phyloP scores from a whole-genome alignment of 768 basidiomycete genomes.

The Mycena capillaripes region DNA sequence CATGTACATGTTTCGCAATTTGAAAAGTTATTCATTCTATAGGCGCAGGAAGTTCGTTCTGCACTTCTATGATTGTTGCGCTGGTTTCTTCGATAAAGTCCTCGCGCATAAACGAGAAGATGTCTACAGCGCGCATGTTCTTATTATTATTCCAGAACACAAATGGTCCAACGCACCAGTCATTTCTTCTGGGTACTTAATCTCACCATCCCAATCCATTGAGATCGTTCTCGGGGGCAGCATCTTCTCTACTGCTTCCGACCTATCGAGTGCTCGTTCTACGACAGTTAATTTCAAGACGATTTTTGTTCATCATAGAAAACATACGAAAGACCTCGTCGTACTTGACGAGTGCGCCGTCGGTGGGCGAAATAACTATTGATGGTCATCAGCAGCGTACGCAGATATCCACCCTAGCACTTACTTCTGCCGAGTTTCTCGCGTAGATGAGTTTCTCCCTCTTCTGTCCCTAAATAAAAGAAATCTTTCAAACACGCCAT shows the following conservation, averaged over 20 bases:
- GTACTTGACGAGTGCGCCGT: conserved; percentile 21
- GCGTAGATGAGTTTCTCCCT: conserved; percentile 18
- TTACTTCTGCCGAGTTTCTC: conserved; percentile 18
- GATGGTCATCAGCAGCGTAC: background rate
- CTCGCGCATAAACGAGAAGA: conserved; percentile 3
- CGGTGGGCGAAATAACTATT: conserved; percentile 18
- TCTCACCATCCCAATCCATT: conserved; percentile 27
- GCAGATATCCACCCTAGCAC: background rate
- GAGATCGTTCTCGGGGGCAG: conserved; percentile 13
- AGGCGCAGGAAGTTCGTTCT: background rate
- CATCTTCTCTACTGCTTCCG: conserved; percentile 25
- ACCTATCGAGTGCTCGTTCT: conserved; percentile 16
- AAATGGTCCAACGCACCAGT: background rate
- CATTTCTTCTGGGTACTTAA: conserved; percentile 14
- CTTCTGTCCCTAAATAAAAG: conserved; percentile 26
- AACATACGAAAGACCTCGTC: conserved; percentile 25
- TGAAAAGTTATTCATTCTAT: background rate
- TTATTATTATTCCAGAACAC: background rate
- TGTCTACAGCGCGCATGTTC: background rate
- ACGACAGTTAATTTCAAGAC: background rate
- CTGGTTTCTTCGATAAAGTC: conserved; percentile 4
- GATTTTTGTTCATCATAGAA: background rate
- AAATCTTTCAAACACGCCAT: conserved; percentile 20
- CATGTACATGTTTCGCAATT: no score
- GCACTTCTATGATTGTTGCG: conserved; percentile 22